These are phyloP conservation scores for Yamadazyma phyllophila DNA, from an alignment of 805 yeast species.

Conservation along the genomic window DNA sequence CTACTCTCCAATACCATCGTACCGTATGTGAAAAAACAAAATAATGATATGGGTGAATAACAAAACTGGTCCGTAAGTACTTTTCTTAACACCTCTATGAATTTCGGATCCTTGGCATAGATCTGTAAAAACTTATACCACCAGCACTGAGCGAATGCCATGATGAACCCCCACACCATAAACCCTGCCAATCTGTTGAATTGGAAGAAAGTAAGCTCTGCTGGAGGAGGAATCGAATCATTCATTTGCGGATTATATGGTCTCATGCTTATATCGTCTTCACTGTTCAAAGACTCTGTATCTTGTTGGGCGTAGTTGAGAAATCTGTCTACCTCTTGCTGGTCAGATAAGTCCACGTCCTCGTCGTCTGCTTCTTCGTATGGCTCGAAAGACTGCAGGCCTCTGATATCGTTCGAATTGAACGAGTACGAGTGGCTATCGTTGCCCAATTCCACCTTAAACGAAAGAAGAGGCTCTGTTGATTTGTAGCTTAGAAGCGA, in stretches of 20 bases:
- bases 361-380: conserved; percentile 6
- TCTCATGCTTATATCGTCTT: conserved; percentile 7
- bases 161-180: conserved; percentile 80
- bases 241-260: conserved; percentile 10
- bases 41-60: conserved; percentile 83
- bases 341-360: conserved; percentile 7
- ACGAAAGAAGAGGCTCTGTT: conserved; percentile 20
- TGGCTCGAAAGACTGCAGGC: background rate
- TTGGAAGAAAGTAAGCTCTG: conserved; percentile 47
- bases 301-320: conserved; percentile 35
- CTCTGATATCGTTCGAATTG: conserved; percentile 17
- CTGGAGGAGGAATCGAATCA: background rate
- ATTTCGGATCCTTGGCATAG: conserved; percentile 77
- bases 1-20: conserved; percentile 79
- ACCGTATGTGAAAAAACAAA: conserved; percentile 79
- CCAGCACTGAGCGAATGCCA: conserved; percentile 79
- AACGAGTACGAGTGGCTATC: conserved; percentile 14
- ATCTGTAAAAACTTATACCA: conserved; percentile 88
- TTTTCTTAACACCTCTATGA: conserved; percentile 79
- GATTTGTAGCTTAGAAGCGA: conserved; percentile 41
- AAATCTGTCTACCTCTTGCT: conserved; percentile 14
- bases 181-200: conserved; percentile 75
- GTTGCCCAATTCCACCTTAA: conserved; percentile 9
- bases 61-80: conserved; percentile 87
- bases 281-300: conserved; percentile 17